phyloP scores from a whole-genome alignment of 2,329 filamentous ascomycete species.

The Sclerotinia minor region DNA sequence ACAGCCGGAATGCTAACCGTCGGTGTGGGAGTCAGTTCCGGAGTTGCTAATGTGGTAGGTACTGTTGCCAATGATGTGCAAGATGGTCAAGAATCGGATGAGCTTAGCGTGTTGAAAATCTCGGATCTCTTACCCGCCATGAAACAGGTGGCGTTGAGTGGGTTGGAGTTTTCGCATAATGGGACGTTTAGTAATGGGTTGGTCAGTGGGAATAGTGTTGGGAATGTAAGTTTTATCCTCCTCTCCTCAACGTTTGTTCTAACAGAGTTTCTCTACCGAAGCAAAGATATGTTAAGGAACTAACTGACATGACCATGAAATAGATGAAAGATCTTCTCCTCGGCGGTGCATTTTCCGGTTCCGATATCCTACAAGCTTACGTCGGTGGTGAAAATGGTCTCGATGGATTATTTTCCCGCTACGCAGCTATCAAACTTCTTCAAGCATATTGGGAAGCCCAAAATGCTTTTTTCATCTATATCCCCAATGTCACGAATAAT shows the following conservation, averaged over 20 bases:
- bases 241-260: background rate
- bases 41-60: background rate
- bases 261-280: too few species aligned
- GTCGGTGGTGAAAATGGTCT: background rate
- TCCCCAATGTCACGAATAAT: background rate
- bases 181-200: background rate
- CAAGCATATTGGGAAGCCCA: constrained; percentile 8
- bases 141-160: background rate
- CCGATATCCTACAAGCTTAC: background rate
- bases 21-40: background rate
- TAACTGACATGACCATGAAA: background rate
- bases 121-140: background rate
- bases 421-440: background rate
- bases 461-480: constrained; percentile 13
- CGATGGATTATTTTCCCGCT: background rate
- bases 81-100: background rate
- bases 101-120: background rate
- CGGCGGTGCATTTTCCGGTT: background rate
- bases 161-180: background rate
- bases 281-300: too few species aligned
- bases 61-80: background rate
- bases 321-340: constrained; percentile 3
- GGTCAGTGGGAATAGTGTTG: background rate
- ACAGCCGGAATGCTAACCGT: background rate
- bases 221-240: background rate